Evolutionary conservation across 176 grass and related monocot genomes (phyloP).

Genomic region (Oryza meyeriana): DNA sequence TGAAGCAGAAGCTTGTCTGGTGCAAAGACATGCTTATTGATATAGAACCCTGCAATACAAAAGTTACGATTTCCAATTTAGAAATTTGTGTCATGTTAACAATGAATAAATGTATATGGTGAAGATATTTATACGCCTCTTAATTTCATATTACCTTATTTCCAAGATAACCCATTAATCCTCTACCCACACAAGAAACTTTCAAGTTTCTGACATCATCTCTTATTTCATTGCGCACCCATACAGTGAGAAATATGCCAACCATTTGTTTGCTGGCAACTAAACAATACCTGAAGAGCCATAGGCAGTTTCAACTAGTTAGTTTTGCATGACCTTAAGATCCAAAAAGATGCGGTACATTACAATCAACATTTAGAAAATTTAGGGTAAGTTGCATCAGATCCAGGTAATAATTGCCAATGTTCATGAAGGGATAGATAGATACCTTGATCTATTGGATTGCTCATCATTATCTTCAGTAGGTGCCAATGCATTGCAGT

Average conservation of each 20-base stretch:
- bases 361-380: not conserved
- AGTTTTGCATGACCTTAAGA: constrained; percentile 1
- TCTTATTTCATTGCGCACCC: constrained; percentile 75
- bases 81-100: constrained; percentile 1
- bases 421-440: not conserved
- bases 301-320: constrained; percentile 16
- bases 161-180: constrained; percentile 93
- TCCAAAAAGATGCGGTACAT: not conserved
- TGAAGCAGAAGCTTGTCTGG: constrained; percentile 86
- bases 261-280: constrained; percentile 98
- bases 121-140: not conserved
- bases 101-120: constrained; percentile 12
- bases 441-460: constrained; percentile 60
- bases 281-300: constrained; percentile 66
- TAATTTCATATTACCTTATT: constrained; percentile 60
- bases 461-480: constrained; percentile 53
- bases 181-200: constrained; percentile 90
- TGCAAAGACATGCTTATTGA: constrained; percentile 93
- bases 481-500: constrained; percentile 27
- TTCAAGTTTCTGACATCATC: constrained; percentile 79
- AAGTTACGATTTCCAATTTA: not conserved
- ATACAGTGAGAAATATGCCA: constrained; percentile 85
- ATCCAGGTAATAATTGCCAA: not conserved
- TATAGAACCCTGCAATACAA: constrained; percentile 66
- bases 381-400: not conserved